A percentile compares a stretch with the other conserved stretches of the same genome.
Evolutionary conservation across 768 basidiomycete species (phyloP).

Genomic region (Cystobasidium ongulense): DNA sequence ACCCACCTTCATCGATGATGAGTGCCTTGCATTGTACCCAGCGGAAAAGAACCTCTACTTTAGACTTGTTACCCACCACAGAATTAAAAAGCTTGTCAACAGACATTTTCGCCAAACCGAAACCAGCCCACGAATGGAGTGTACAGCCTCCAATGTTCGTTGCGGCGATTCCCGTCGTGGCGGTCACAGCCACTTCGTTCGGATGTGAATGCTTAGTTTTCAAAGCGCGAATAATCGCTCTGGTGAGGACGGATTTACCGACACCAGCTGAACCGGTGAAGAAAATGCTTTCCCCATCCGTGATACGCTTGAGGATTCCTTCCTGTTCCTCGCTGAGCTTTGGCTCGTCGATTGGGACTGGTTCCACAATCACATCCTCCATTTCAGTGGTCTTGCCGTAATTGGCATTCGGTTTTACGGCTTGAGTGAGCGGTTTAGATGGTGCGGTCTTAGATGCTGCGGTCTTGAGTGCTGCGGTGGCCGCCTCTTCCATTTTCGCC

Average conservation of each 20-base stretch:
- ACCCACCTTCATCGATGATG: conserved; percentile 74
- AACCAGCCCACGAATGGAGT: conserved; percentile 90
- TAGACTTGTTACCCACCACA: conserved; percentile 69
- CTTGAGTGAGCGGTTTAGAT: too few species aligned
- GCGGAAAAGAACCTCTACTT: conserved; percentile 46
- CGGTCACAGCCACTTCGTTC: conserved; percentile 84
- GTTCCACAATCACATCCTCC: neutral
- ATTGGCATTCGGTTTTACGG: too few species aligned
- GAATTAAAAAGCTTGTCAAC: conserved; percentile 58
- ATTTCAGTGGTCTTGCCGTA: neutral
- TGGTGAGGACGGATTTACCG: conserved; percentile 18
- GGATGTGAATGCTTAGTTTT: conserved; percentile 40
- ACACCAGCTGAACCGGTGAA: conserved; percentile 15
- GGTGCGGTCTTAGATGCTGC: too few species aligned
- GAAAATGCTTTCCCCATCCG: conserved; percentile 18
- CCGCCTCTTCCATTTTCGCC: too few species aligned
- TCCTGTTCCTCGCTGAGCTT: conserved; percentile 12
- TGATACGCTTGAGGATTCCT: neutral
- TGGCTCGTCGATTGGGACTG: neutral
- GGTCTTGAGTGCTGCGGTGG: too few species aligned
- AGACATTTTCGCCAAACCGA: conserved; percentile 68
- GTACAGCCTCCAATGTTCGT: conserved; percentile 96
- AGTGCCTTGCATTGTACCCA: conserved; percentile 80
- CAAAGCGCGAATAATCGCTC: conserved; percentile 14
- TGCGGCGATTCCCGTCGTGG: conserved; percentile 92